These are phyloP conservation scores for Physocladia obscura DNA, from an alignment of 192 early-diverging fungal genomes.

Conservation along the genomic window DNA sequence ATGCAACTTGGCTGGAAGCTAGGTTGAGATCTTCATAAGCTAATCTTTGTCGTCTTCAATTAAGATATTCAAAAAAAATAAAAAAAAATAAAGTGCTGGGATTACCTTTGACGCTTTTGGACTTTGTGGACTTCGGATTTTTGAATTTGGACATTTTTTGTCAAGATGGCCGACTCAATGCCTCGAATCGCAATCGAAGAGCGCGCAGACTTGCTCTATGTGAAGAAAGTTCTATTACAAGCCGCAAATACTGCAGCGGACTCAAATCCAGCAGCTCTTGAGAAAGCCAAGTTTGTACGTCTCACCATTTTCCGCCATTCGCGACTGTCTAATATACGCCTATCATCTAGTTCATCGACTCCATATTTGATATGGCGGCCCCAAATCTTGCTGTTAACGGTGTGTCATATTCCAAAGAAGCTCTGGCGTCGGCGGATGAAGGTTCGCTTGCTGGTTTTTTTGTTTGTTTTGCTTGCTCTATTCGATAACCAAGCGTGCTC, in stretches of 20 bases:
- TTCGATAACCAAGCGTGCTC: background rate
- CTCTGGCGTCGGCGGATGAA: background rate
- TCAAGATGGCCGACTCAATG: background rate
- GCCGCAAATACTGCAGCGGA: background rate
- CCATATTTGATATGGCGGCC: background rate
- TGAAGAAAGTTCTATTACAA: background rate
- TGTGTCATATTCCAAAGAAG: background rate
- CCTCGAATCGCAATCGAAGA: background rate
- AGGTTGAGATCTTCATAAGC: too few species aligned
- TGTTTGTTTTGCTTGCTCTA: background rate
- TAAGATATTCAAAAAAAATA: too few species aligned
- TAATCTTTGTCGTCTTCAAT: too few species aligned
- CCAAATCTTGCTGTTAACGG: constrained; percentile 1
- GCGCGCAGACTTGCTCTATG: background rate
- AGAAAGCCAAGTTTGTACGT: background rate
- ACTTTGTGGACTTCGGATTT: too few species aligned
- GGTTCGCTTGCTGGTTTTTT: background rate
- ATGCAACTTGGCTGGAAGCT: too few species aligned
- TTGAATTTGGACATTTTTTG: too few species aligned
- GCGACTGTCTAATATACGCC: background rate
- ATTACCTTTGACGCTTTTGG: too few species aligned
- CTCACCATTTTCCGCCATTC: background rate
- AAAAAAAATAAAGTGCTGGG: too few species aligned
- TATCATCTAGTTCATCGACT: background rate
- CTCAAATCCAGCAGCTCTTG: background rate